Evolutionary conservation across 2,329 filamentous ascomycete genomes (phyloP), one percentile per base, ranked within the genome.

Genomic region (Bisporella sp.): DNA sequence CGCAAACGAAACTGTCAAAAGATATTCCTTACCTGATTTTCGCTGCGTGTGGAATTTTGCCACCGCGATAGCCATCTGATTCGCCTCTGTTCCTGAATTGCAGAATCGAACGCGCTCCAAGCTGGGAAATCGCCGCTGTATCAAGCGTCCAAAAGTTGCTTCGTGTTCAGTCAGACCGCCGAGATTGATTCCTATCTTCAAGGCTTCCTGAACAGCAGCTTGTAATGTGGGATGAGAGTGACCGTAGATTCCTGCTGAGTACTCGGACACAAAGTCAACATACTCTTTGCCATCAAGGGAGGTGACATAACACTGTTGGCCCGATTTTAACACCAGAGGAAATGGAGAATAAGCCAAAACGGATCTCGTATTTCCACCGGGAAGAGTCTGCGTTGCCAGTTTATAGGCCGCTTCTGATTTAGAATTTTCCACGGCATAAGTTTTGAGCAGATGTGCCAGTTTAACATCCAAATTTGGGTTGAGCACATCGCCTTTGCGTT

Each of bases 201-300:
- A 9, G 21, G 21, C 9, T 43, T 43, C 21, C 8, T 29, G 8
- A 4, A 43, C 21, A 9, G 41, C 41, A 8, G 9, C 9, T 29
- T 13, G 12, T 11, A 43, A 11, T 8, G 41, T 28, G 8, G 9
- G 75, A 47, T 84, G 71, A 1, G 78, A 82, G 64, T 87, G 82
- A 0, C 83, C 82, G 58, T 79, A 85, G 8, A 87, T 69, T 3
- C 78, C 81, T 1, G 83, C 82, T 1, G 78, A 79, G 59, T 79
- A 78, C 62, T 86, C 82, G 39, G 75, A 75, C 1, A 81, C 69
- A 4, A 85, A 69, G 57, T 86, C 82, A 13, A 73, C 68, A 58
- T 83, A 84, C 41, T 21, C 32, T 13, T 59, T 49, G 1, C 55
- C 58, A 51, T 62, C 57, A 8, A 57, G 21, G 21, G 21, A 21